Conservation (phyloP, 495 filamentous ascomycete genomes). For the Niebla homalea region DNA sequence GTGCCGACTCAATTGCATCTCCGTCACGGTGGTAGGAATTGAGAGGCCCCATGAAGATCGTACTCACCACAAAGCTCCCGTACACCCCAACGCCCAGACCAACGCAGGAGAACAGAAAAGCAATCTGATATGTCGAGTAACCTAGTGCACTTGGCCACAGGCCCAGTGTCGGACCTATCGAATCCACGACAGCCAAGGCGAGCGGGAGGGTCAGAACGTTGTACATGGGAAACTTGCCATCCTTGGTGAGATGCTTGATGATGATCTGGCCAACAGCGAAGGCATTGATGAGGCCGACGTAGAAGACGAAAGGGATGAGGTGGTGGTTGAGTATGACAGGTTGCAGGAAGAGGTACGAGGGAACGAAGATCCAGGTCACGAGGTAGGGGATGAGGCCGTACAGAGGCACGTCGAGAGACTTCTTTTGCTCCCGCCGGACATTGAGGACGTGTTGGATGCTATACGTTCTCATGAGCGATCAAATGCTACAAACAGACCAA, state of each 20-base stretch:
- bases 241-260: slow-evolving; percentile 73
- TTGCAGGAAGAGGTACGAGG: slow-evolving; percentile 68
- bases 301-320: slow-evolving; percentile 76
- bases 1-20: not conserved
- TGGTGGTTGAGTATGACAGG: slow-evolving; percentile 69
- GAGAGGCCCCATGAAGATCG: too few relatives aligned
- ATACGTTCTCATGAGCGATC: slow-evolving; percentile 1
- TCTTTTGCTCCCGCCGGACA: slow-evolving; percentile 57
- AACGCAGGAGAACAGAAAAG: slow-evolving; percentile 72
- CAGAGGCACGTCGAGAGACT: slow-evolving; percentile 57
- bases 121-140: slow-evolving; percentile 61
- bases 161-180: slow-evolving; percentile 53
- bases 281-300: slow-evolving; percentile 77
- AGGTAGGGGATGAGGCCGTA: slow-evolving; percentile 72
- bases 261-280: slow-evolving; percentile 94
- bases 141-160: slow-evolving; percentile 73
- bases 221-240: slow-evolving; percentile 66
- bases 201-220: slow-evolving; percentile 68
- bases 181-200: slow-evolving; percentile 60
- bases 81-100: slow-evolving; percentile 76
- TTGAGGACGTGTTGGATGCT: slow-evolving; percentile 73
- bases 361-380: slow-evolving; percentile 57
- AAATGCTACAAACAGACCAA: not conserved
- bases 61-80: slow-evolving; percentile 76
- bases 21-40: not conserved